phyloP scores from a whole-genome alignment of 495 filamentous ascomycete species.

The Podospora didyma region DNA sequence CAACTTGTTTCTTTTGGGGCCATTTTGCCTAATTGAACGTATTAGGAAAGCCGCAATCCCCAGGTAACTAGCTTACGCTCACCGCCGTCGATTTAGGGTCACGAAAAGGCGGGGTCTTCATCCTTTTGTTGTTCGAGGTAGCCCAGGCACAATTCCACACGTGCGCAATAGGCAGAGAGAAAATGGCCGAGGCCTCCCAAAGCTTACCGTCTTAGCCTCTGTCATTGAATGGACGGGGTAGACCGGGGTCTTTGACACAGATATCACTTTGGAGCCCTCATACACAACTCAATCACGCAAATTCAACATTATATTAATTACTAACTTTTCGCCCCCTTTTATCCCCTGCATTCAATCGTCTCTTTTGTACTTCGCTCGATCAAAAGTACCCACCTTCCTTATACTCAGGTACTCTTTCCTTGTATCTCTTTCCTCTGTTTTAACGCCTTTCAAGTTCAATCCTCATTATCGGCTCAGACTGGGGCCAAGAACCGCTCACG shows the following conservation, averaged over 20 bases:
- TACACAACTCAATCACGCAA: too few relatives aligned
- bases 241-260: not conserved
- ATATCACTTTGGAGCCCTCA: not conserved
- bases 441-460: too few relatives aligned
- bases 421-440: too few relatives aligned
- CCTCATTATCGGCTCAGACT: too few relatives aligned
- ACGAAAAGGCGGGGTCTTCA: not conserved
- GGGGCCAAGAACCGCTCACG: too few relatives aligned
- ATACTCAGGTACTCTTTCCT: too few relatives aligned
- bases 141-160: not conserved
- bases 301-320: not conserved
- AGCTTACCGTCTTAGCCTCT: not conserved
- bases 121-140: not conserved
- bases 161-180: not conserved
- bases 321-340: not conserved
- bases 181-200: not conserved
- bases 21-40: not conserved
- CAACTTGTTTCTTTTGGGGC: not conserved
- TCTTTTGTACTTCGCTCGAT: not conserved
- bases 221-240: not conserved
- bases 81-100: not conserved
- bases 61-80: not conserved
- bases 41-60: not conserved
- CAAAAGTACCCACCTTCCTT: too few relatives aligned
- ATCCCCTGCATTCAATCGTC: not conserved